Conservation (phyloP, 2,329 filamentous ascomycete genomes). For the Beauveria asiatica region DNA sequence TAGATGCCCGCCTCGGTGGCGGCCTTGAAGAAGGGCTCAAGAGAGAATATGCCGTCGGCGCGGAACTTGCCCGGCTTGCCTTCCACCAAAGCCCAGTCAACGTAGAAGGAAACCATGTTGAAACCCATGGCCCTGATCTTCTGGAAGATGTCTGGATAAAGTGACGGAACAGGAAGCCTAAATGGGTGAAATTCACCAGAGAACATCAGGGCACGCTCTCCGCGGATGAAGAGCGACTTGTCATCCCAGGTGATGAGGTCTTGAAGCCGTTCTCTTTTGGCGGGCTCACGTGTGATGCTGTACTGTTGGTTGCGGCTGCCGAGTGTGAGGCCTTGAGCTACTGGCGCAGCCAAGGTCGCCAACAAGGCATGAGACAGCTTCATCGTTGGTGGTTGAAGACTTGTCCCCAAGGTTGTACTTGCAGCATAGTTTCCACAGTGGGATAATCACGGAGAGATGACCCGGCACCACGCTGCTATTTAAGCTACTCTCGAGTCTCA, state of each 20-base stretch:
- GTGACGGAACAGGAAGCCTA: constrained; percentile 35
- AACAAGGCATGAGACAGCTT: constrained; percentile 15
- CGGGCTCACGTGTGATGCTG: constrained; percentile 16
- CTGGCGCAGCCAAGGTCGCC: constrained; percentile 11
- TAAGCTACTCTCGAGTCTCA: neutral
- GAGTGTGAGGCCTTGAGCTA: constrained; percentile 13
- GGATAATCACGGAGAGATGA: neutral
- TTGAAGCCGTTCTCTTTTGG: constrained; percentile 22
- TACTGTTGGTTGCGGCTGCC: constrained; percentile 16
- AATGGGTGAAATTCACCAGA: constrained; percentile 68
- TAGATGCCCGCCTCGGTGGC: constrained; percentile 67
- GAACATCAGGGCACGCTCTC: constrained; percentile 63
- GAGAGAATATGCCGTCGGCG: constrained; percentile 62
- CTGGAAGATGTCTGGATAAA: constrained; percentile 65
- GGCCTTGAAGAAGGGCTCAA: constrained; percentile 69
- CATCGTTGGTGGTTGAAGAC: constrained; percentile 15
- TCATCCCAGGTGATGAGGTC: constrained; percentile 60
- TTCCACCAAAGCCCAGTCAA: constrained; percentile 71
- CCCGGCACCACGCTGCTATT: neutral
- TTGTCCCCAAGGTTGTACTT: neutral
- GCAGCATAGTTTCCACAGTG: neutral
- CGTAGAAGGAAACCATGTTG: constrained; percentile 71
- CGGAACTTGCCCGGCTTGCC: constrained; percentile 61
- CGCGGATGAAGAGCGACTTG: constrained; percentile 60
- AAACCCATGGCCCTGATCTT: constrained; percentile 78